Evolutionary conservation across 371 early-diverging fungal genomes (phyloP).

Genomic region (Mucor irregularis): DNA sequence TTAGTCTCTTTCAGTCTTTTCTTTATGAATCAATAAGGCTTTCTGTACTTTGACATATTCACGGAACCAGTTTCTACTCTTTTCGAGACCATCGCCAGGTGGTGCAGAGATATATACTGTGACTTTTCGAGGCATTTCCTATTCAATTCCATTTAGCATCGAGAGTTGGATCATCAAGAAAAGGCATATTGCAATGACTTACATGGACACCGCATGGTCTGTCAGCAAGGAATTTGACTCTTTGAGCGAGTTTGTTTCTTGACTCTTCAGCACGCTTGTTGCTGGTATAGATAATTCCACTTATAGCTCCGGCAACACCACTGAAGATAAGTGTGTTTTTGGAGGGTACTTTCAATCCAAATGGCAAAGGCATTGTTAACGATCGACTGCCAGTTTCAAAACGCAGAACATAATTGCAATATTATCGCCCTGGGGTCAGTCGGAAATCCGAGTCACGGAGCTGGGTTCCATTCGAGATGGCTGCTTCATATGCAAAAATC

Average conservation of each 20-base stretch:
- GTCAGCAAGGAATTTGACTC: constrained; percentile 59
- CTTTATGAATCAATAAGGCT: not conserved
- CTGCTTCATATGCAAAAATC: no score
- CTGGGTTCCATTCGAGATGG: no score
- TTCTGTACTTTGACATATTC: constrained; percentile 65
- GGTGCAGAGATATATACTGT: constrained; percentile 64
- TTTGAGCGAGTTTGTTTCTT: constrained; percentile 45
- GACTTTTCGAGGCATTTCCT: constrained; percentile 70
- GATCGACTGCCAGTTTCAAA: no score
- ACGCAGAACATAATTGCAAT: not conserved
- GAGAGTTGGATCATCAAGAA: no score
- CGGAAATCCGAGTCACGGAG: no score
- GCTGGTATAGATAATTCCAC: constrained; percentile 56
- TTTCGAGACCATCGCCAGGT: constrained; percentile 69
- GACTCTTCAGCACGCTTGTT: constrained; percentile 52
- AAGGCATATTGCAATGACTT: no score
- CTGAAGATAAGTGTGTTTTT: constrained; percentile 61
- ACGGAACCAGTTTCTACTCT: constrained; percentile 65
- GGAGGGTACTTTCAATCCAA: constrained; percentile 51
- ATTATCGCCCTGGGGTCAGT: constrained; percentile 2
- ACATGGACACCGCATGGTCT: constrained; percentile 61
- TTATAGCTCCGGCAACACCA: constrained; percentile 45
- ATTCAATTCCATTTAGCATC: not conserved
- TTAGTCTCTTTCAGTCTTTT: not conserved
- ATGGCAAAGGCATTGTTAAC: constrained; percentile 38